A percentile compares a stretch with the other conserved stretches of the same genome.
Evolutionary conservation across 225 moss, liverwort and hornwort genomes (phyloP).

Genomic region (Rhytidiadelphus loreus): DNA sequence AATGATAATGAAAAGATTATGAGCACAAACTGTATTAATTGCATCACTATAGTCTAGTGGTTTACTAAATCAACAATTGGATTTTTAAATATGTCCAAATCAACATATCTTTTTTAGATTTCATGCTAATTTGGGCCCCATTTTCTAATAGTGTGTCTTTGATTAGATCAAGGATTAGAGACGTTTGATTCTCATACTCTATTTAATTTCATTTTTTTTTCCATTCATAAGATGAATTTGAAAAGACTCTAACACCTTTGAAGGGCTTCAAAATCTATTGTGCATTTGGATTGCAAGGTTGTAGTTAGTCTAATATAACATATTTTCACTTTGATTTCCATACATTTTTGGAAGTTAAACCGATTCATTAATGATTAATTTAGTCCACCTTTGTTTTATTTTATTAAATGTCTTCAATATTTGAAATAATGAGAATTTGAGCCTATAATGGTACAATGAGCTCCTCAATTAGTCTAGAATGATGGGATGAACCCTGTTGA

Average conservation of each 20-base stretch:
- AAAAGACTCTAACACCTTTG: background rate
- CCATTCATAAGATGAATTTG: background rate
- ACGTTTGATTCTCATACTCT: background rate
- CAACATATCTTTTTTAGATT: too few relatives aligned
- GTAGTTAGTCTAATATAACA: too few relatives aligned
- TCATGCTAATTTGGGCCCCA: too few relatives aligned
- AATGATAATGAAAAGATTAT: too few relatives aligned
- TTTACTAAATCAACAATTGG: too few relatives aligned
- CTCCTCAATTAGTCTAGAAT: background rate
- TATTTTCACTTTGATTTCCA: too few relatives aligned
- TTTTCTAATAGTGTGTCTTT: background rate
- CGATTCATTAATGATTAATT: background rate
- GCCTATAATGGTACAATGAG: background rate
- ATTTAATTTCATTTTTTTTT: background rate
- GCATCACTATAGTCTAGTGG: too few relatives aligned
- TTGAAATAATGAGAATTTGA: background rate
- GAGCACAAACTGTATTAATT: too few relatives aligned
- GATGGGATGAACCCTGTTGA: background rate
- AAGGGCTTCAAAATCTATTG: background rate
- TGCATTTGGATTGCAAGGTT: background rate
- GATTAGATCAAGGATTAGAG: background rate
- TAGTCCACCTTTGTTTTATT: background rate
- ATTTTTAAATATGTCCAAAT: too few relatives aligned
- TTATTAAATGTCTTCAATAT: background rate
- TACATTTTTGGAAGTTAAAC: too few relatives aligned